Base-by-base conservation (phyloP, 225 moss, liverwort and hornwort species). In the Sphagnum tenellum region DNA sequence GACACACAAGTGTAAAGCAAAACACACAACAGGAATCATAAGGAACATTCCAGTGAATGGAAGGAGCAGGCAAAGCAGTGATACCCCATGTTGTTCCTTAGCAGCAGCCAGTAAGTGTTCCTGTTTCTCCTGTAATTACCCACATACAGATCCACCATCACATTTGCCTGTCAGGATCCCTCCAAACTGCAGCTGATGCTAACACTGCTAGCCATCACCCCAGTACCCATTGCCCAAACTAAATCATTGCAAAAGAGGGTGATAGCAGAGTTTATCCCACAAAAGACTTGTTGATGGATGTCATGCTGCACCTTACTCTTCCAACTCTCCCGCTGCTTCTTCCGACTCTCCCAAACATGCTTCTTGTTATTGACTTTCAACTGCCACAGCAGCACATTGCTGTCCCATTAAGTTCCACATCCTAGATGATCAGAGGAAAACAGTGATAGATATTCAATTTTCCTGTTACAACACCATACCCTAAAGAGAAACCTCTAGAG, bases 341-440 rank as follows among this genome's bases (percentile, higher is more conserved):
- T 75, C 61, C 84, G 76, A 45, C 65, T 78, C 66, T 84, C 79
- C 55, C 69, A 49, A 9, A 83, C 66, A 65, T 70, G 73, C 76
- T 86, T 94, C 72, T 77, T 77, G 46, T 79, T 81, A 44, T 76
- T 81, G 2, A 84, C 77, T 65, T 82, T 94, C 70, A 78, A 83
- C 59, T 73, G 63, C 29, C 67, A 68, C 60, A 67, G 29, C 9
- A n/a, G n/a, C 55, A 56, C 9, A 56, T 56, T n/a, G n/a, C 9
- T 1, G 9, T 9, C 55, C 55, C 55, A 56, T 9, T 56, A 56
- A 56, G 9, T 9, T 56, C n/a, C n/a, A 9, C 55, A 56, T 9
- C 55, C n/a, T n/a, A 56, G n/a, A 9, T 1, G 9, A 56, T n/a
- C n/a, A 56, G 29, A 29, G 29, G 29, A 29, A 29, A 29, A 29